Percentiles rank a stretch among this genome's conserved stretches.
Evolutionary conservation across 495 filamentous ascomycete genomes (phyloP).

Genomic region (Xylaria intraflava): DNA sequence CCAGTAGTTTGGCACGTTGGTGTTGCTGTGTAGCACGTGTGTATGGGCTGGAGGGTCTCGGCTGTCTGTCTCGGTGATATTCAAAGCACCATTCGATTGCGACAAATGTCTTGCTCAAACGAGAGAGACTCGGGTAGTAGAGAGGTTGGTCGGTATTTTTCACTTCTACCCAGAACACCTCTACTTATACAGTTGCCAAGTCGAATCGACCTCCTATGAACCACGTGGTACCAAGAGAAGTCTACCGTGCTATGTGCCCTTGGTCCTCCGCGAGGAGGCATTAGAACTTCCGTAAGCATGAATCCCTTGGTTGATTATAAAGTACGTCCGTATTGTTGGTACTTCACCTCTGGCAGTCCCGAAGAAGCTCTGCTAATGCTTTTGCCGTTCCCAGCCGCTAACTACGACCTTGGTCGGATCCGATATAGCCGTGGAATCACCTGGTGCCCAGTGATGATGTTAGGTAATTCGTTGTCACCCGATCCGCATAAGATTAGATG

Average conservation of each 20-base stretch:
- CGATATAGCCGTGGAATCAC: neutral
- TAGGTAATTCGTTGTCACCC: conserved; percentile 34
- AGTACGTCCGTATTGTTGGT: no score
- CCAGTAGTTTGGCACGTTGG: conserved; percentile 40
- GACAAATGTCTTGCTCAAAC: neutral
- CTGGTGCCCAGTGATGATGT: neutral
- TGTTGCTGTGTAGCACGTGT: conserved; percentile 40
- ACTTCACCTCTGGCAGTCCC: neutral
- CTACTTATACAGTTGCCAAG: neutral
- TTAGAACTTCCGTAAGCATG: neutral
- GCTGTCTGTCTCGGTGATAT: neutral
- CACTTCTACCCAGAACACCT: neutral
- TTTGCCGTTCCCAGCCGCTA: neutral
- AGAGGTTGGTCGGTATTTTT: neutral
- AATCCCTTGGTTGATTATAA: neutral
- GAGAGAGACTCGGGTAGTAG: neutral
- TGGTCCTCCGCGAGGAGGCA: neutral
- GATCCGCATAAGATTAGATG: neutral
- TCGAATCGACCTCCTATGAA: neutral
- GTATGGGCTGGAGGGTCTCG: conserved; percentile 18
- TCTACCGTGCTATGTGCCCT: neutral
- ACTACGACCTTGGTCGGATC: neutral
- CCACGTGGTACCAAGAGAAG: neutral
- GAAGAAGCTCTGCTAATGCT: no score
- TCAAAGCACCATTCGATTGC: neutral